Evolutionary conservation across 139 green algal genomes (phyloP).

Genomic region (Ettlia oleoabundans): DNA sequence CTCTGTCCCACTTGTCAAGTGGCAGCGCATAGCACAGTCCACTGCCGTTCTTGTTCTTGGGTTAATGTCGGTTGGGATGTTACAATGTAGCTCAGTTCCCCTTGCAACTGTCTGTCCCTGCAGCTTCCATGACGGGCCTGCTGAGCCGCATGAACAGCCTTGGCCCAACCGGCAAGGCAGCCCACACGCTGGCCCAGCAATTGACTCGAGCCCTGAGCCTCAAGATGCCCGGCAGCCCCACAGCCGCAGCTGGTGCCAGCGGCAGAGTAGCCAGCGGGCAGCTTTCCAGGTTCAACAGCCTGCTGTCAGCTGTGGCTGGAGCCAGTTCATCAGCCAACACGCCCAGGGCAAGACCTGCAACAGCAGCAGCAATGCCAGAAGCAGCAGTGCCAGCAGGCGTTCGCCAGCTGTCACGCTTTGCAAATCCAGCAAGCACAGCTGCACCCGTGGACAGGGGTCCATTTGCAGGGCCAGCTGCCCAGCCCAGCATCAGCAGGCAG

Average conservation of each 20-base stretch:
- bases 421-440: not conserved
- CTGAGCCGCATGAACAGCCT: constrained; percentile 39
- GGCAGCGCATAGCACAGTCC: too few relatives aligned
- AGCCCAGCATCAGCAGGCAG: not conserved
- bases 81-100: not conserved
- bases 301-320: constrained; percentile 1
- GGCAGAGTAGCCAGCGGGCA: not conserved
- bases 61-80: too few relatives aligned
- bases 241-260: not conserved
- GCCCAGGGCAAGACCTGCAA: not conserved
- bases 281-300: constrained; percentile 24
- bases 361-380: not conserved
- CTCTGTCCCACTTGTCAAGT: too few relatives aligned
- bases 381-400: not conserved
- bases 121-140: constrained; percentile 14
- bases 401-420: constrained; percentile 20
- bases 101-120: not conserved
- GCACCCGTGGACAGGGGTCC: not conserved
- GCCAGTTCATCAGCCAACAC: not conserved
- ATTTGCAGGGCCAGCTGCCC: not conserved
- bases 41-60: too few relatives aligned
- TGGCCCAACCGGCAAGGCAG: constrained; percentile 11
- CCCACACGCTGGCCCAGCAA: constrained; percentile 29
- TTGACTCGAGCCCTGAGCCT: not conserved
- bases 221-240: constrained; percentile 16